Conservation (phyloP, 2,329 filamentous ascomycete genomes). For the Alternaria angustiovoidea region DNA sequence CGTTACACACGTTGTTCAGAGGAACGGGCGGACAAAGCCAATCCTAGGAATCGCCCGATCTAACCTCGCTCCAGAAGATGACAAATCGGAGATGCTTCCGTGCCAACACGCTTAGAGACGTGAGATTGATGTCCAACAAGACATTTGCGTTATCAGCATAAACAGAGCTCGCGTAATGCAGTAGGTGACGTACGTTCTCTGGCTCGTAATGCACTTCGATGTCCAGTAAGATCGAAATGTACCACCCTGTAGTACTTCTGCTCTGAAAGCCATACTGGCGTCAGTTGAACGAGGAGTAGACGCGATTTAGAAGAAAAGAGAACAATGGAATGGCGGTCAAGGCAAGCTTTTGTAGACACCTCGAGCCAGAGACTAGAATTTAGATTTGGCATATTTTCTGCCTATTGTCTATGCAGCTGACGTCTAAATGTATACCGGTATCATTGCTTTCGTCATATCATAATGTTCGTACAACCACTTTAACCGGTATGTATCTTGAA, state of each 20-base stretch:
- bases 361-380: neutral
- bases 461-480: neutral
- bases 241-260: neutral
- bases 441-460: neutral
- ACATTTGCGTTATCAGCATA: neutral
- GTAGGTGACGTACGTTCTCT: neutral
- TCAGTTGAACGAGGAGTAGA: neutral
- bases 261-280: neutral
- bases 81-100: neutral
- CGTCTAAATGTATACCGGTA: neutral
- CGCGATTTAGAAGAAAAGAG: neutral
- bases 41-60: neutral
- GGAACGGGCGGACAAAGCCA: neutral
- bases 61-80: neutral
- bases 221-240: neutral
- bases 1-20: too few species aligned
- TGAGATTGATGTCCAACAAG: neutral
- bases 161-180: neutral
- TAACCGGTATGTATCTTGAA: slow-evolving; percentile 46
- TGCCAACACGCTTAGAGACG: neutral
- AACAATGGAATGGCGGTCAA: neutral
- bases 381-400: neutral
- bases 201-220: neutral
- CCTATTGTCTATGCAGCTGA: neutral
- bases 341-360: neutral